These are phyloP conservation scores for Kwoniella sp. DNA, from an alignment of 768 basidiomycete genomes.

Conservation along the genomic window DNA sequence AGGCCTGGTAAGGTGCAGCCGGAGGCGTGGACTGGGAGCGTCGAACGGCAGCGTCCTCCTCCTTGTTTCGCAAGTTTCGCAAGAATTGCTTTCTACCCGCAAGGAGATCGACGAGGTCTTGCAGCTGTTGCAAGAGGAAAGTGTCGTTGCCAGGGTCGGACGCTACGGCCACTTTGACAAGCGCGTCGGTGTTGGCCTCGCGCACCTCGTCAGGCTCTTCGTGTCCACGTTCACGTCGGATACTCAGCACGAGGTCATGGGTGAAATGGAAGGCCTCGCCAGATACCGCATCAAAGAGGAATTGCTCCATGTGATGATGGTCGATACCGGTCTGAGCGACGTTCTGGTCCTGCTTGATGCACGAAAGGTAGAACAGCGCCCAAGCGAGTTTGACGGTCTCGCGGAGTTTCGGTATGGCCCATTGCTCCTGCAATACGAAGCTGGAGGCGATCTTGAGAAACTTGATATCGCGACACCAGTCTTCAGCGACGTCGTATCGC, in stretches of 20 bases:
- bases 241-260: slow-evolving; percentile 14
- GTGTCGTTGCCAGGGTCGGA: slow-evolving; percentile 28
- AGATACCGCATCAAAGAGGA: slow-evolving; percentile 28
- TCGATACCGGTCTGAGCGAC: slow-evolving; percentile 34
- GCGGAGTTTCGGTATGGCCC: slow-evolving; percentile 26
- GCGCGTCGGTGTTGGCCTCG: slow-evolving; percentile 21
- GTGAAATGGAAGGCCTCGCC: slow-evolving; percentile 35
- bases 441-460: slow-evolving; percentile 38
- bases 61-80: slow-evolving; percentile 31
- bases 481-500: slow-evolving; percentile 22
- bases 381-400: slow-evolving; percentile 38
- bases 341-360: slow-evolving; percentile 24
- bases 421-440: slow-evolving; percentile 36
- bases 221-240: slow-evolving; percentile 31
- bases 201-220: slow-evolving; percentile 22
- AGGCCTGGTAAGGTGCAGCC: slow-evolving; percentile 32
- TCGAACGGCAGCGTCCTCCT: slow-evolving; percentile 36
- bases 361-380: slow-evolving; percentile 29
- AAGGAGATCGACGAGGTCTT: slow-evolving; percentile 23
- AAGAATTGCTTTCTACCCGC: slow-evolving; percentile 32
- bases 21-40: slow-evolving; percentile 24
- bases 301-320: slow-evolving; percentile 25
- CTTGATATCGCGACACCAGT: slow-evolving; percentile 33
- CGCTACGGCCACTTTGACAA: slow-evolving; percentile 23
- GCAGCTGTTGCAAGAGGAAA: slow-evolving; percentile 27